Conservation (phyloP, 495 filamentous ascomycete genomes). For the Aspergillus indologenus region DNA sequence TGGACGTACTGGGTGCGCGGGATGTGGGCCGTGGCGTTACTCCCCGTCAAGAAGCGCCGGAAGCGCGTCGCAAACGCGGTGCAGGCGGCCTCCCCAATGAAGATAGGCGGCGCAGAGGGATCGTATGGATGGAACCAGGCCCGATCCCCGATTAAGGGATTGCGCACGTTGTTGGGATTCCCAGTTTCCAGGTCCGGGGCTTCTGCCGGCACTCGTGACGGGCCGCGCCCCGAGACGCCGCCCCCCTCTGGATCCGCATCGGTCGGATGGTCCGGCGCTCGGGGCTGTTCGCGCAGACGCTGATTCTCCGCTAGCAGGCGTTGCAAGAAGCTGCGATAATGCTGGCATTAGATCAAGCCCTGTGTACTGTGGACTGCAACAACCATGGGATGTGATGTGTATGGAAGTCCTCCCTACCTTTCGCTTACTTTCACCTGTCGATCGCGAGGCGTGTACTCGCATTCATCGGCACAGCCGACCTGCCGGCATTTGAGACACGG, state of each 20-base stretch:
- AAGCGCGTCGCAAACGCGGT: constrained; percentile 48
- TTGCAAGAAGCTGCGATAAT: constrained; percentile 36
- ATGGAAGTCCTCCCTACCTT: too few species aligned
- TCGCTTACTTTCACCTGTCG: constrained; percentile 46
- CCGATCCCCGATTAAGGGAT: constrained; percentile 41
- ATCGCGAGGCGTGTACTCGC: constrained; percentile 38
- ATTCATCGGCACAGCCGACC: constrained; percentile 39
- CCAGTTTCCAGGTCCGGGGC: constrained; percentile 24
- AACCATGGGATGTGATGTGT: too few species aligned
- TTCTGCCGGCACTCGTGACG: constrained; percentile 23
- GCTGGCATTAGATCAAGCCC: background rate
- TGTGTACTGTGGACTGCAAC: too few species aligned
- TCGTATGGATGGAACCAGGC: constrained; percentile 47
- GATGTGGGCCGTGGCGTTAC: constrained; percentile 38
- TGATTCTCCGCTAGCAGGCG: constrained; percentile 38
- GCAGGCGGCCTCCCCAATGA: constrained; percentile 45
- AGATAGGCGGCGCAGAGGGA: constrained; percentile 43
- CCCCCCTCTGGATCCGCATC: constrained; percentile 20
- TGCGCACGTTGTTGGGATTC: constrained; percentile 34
- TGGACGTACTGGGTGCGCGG: constrained; percentile 41
- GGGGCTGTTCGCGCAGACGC: constrained; percentile 37
- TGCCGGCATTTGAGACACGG: constrained; percentile 40
- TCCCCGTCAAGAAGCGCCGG: constrained; percentile 40
- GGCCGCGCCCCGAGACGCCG: constrained; percentile 13
- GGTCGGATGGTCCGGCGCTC: constrained; percentile 30